Evolutionary conservation across 306 rosid genomes (phyloP).

Genomic region (Mimosa pudica): DNA sequence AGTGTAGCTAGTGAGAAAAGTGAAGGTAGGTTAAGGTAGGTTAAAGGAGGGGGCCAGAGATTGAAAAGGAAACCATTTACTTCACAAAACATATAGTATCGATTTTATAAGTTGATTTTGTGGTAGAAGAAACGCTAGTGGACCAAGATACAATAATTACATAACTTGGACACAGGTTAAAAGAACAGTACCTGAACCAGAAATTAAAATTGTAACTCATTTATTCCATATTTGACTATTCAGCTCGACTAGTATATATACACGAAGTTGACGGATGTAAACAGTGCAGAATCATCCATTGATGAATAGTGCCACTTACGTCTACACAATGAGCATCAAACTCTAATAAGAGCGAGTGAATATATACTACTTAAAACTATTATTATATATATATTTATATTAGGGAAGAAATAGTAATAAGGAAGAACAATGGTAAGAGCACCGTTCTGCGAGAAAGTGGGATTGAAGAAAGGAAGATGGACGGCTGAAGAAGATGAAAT

Average conservation of each 20-base stretch:
- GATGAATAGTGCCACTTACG: neutral
- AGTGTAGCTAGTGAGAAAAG: neutral
- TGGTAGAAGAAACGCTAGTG: constrained; percentile 29
- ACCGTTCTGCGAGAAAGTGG: constrained; percentile 83
- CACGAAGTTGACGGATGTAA: neutral
- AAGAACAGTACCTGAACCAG: constrained; percentile 1
- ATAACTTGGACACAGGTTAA: neutral
- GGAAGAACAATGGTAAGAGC: constrained; percentile 59
- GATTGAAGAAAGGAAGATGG: constrained; percentile 88
- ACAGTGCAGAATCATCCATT: neutral
- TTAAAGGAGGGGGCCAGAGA: constrained; percentile 19
- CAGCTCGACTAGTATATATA: neutral
- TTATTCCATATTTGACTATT: neutral
- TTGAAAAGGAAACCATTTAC: neutral
- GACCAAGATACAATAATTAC: neutral
- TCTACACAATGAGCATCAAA: neutral
- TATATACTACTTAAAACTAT: neutral
- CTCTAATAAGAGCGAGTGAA: neutral
- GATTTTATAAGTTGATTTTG: constrained; percentile 40
- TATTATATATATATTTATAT: neutral
- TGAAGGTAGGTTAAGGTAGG: constrained; percentile 28
- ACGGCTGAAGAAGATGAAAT: constrained; percentile 79
- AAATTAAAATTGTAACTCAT: neutral
- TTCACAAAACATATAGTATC: neutral
- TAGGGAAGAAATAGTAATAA: neutral